Percentiles rank a stretch among this genome's conserved stretches.
Conservation (phyloP, 1,139 yeast species). For the Wickerhamomyces sp. region DNA sequence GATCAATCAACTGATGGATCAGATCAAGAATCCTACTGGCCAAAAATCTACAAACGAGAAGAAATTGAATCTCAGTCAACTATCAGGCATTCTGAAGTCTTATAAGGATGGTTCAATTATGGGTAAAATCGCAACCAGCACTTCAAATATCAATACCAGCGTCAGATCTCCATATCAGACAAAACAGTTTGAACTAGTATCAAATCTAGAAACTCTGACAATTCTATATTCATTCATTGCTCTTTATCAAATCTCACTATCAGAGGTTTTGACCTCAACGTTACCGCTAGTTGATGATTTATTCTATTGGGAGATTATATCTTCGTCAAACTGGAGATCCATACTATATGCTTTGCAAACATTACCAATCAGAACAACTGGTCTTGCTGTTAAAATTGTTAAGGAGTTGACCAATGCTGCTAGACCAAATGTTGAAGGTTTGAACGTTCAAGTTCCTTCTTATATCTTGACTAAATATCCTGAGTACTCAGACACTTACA, state of each 20-base stretch:
- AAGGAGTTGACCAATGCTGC: constrained; percentile 15
- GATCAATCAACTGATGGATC: constrained; percentile 1
- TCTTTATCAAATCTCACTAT: constrained; percentile 23
- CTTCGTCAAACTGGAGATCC: constrained; percentile 26
- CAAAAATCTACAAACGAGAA: constrained; percentile 2
- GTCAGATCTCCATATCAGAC: neutral
- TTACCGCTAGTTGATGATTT: constrained; percentile 30
- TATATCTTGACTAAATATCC: constrained; percentile 10
- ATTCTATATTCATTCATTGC: constrained; percentile 24
- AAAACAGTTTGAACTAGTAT: constrained; percentile 21
- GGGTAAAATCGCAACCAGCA: constrained; percentile 2
- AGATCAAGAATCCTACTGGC: neutral
- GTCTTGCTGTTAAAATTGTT: constrained; percentile 14
- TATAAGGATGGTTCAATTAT: constrained; percentile 26
- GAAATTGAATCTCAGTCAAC: constrained; percentile 10
- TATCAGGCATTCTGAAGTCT: constrained; percentile 17
- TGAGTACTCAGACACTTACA: constrained; percentile 8
- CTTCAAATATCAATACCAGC: neutral
- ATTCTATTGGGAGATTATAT: constrained; percentile 20
- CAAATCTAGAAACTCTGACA: constrained; percentile 25
- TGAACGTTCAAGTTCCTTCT: constrained; percentile 8
- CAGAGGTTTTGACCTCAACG: constrained; percentile 24
- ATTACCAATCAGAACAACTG: constrained; percentile 24
- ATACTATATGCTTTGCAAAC: constrained; percentile 31
- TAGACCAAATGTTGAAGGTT: constrained; percentile 9